phyloP scores from a whole-genome alignment of 2,329 filamentous ascomycete genomes.

The Drechslerella dactyloides region DNA sequence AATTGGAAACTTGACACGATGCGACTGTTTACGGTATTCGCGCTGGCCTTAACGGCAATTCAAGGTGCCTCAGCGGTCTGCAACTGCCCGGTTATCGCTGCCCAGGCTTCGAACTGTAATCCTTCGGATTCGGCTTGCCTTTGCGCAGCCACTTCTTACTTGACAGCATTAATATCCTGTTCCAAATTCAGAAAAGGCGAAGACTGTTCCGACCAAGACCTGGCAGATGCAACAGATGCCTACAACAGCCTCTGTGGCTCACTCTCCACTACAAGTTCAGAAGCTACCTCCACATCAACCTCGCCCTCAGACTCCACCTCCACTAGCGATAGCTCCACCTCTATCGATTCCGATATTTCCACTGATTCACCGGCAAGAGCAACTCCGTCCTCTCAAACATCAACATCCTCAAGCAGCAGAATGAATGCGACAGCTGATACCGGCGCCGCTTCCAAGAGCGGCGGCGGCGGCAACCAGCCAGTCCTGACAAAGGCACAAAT shows the following conservation, averaged over 20 bases:
- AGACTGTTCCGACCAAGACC: conserved; percentile 33
- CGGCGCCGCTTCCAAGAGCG: conserved; percentile 7
- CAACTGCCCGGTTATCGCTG: conserved; percentile 27
- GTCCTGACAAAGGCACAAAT: conserved; percentile 31
- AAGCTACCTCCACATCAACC: conserved; percentile 12
- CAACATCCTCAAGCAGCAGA: conserved; percentile 4
- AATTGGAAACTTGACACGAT: conserved; percentile 16
- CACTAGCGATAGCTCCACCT: not conserved
- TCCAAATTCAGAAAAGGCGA: conserved; percentile 27
- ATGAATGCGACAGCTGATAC: conserved; percentile 22
- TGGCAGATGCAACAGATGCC: conserved; percentile 15
- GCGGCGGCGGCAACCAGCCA: conserved; percentile 1
- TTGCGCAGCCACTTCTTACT: conserved; percentile 16
- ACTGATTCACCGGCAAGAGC: not conserved
- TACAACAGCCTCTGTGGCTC: conserved; percentile 6
- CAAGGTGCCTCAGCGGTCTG: conserved; percentile 33
- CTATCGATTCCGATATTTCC: not conserved
- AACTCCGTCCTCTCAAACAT: not conserved
- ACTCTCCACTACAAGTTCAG: conserved; percentile 12
- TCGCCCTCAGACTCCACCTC: conserved; percentile 10
- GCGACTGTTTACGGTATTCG: conserved; percentile 39
- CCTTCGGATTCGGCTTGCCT: conserved; percentile 25
- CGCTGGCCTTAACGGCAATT: conserved; percentile 20
- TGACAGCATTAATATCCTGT: conserved; percentile 28
- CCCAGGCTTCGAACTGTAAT: conserved; percentile 19